Conservation (phyloP, 768 basidiomycete species). For the Lactarius deliciosus region DNA sequence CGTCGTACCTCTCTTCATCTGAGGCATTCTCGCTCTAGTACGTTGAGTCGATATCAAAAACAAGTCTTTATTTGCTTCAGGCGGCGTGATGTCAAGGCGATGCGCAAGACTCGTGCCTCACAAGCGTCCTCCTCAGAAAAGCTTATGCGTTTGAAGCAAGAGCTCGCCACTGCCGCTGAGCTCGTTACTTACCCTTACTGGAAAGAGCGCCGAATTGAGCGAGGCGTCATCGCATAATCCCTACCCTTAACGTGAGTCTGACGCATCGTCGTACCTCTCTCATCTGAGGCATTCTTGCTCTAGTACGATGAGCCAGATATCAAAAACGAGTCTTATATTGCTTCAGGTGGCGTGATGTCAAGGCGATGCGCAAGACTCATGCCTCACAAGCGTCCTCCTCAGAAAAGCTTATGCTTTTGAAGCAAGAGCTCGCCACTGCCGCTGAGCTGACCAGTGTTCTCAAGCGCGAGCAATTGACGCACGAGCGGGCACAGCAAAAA, state of each 20-base stretch:
- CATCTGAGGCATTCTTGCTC: conserved; percentile 15
- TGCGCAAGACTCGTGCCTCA: too few species aligned
- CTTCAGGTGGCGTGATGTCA: conserved; percentile 93
- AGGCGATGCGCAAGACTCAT: conserved; percentile 91
- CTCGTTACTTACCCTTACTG: too few species aligned
- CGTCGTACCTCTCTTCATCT: too few species aligned
- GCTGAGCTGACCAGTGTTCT: conserved; percentile 67
- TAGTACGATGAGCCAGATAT: conserved; percentile 92
- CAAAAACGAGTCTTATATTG: conserved; percentile 90
- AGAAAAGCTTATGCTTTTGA: conserved; percentile 82
- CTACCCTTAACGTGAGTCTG: conserved; percentile 74
- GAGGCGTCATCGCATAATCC: conserved; percentile 81
- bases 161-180: too few species aligned
- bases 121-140: too few species aligned
- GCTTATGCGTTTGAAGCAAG: too few species aligned
- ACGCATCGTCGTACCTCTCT: neutral
- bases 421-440: conserved; percentile 69
- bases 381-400: conserved; percentile 86
- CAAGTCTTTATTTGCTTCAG: too few species aligned
- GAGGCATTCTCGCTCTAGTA: too few species aligned
- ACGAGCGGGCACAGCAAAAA: conserved; percentile 56
- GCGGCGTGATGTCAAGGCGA: too few species aligned
- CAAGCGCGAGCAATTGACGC: conserved; percentile 74
- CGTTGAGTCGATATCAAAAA: too few species aligned
- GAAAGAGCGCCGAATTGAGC: conserved; percentile 78